Evolutionary conservation across 768 basidiomycete genomes (phyloP), one percentile per base, ranked within the genome.

Genomic region (Neoboletus magnificus): DNA sequence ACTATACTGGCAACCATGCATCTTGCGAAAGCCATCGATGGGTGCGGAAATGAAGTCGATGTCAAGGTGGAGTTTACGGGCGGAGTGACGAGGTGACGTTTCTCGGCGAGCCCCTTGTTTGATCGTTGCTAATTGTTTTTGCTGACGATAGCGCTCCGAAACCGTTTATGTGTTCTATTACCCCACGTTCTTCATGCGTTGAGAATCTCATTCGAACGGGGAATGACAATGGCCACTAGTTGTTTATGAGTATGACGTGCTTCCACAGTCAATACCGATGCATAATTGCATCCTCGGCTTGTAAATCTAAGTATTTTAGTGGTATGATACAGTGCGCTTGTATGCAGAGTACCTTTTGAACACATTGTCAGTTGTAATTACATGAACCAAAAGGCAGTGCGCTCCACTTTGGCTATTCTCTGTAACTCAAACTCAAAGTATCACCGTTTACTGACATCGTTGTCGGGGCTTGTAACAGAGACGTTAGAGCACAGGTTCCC

Each of bases 1-100:
- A 70, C 66, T 9, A 52, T 70, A 16, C 57, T 77, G n/a, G 62
- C 71, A 1, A 66, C 68, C 0, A 20, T 74, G 48, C 55, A 50
- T 18, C 50, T 77, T 39, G 44, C 50, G 15, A 73, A 66, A 45
- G 61, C 65, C 1, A 50, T 56, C 18, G 70, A 71, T 25, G 56
- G 63, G 12, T 52, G 60, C 9, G 77, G 76, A 18, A 63, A 63
- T 3, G 67, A 68, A 20, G 65, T 77, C 0, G 61, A 62, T 5
- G 51, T 68, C 44, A 52, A 61, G 1, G 39, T 8, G 1, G 63
- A 67, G 32, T 71, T 71, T 29, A 67, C 68, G 8, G 33, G 47
- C 2, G 70, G 68, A 12, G 1, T 64, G 12, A 13, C 57, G n/a
- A 49, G 48, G 69, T 70, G 47, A 55, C 52, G 52, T 49, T 9